A percentile compares a stretch with the other conserved stretches of the same genome.
Evolutionary conservation across 2,329 filamentous ascomycete species (phyloP).

Genomic region (Penicillium decumbens): DNA sequence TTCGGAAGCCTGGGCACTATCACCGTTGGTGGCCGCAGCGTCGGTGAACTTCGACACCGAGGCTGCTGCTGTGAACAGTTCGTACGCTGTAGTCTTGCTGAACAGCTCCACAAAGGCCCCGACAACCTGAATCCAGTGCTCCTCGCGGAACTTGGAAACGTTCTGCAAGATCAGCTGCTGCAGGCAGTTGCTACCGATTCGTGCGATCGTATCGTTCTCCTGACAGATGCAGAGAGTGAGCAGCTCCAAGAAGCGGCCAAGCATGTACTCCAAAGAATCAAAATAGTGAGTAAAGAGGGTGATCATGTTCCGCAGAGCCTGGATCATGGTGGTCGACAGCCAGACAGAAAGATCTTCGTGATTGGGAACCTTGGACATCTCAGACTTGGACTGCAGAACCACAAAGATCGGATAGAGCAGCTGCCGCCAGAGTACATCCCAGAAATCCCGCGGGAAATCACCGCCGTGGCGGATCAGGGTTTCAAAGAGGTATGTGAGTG

Average conservation of each 20-base stretch:
- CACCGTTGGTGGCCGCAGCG: constrained; percentile 28
- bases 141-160: constrained; percentile 78
- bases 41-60: constrained; percentile 42
- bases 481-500: constrained; percentile 95
- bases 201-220: constrained; percentile 96
- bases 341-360: constrained; percentile 97
- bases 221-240: constrained; percentile 95
- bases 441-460: constrained; percentile 89
- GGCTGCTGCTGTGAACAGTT: constrained; percentile 81
- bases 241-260: constrained; percentile 93
- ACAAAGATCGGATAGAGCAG: constrained; percentile 98
- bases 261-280: constrained; percentile 91
- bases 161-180: constrained; percentile 97
- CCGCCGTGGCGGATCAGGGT: constrained; percentile 84
- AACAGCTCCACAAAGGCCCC: constrained; percentile 95
- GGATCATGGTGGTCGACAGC: constrained; percentile 99
- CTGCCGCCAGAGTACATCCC: constrained; percentile 97
- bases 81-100: constrained; percentile 86
- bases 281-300: constrained; percentile 99
- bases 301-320: constrained; percentile 96
- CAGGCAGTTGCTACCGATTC: constrained; percentile 96
- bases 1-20: constrained; percentile 20
- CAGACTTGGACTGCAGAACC: constrained; percentile 90
- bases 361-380: constrained; percentile 91
- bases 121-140: constrained; percentile 93